phyloP scores from a whole-genome alignment of 106 monocot genomes.

The Dactylorhiza incarnata region DNA sequence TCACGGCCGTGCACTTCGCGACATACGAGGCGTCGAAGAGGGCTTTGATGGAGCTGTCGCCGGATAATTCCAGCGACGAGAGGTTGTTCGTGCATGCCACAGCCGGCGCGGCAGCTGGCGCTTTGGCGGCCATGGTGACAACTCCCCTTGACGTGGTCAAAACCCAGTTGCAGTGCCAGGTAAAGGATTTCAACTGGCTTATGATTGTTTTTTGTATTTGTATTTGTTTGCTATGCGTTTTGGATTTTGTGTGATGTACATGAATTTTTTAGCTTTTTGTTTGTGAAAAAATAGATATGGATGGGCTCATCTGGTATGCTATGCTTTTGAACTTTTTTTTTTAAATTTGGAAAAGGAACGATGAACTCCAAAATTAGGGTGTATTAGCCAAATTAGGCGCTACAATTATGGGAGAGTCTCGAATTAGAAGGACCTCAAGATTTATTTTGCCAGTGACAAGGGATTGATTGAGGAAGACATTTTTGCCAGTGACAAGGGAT shows the following conservation, averaged over 20 bases:
- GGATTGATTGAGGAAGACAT: background rate
- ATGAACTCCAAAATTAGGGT: background rate
- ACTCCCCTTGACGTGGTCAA: slow-evolving; percentile 93
- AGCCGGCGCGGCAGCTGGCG: slow-evolving; percentile 79
- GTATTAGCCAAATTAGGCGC: background rate
- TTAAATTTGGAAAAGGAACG: background rate
- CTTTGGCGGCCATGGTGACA: slow-evolving; percentile 68
- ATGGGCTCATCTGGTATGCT: background rate
- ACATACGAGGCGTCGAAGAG: slow-evolving; percentile 91
- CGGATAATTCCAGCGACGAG: slow-evolving; percentile 42
- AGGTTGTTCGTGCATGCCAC: slow-evolving; percentile 70
- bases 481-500: too few species aligned
- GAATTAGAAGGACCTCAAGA: background rate
- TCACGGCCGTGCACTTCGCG: slow-evolving; percentile 87
- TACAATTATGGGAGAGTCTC: background rate
- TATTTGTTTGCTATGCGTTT: too few species aligned
- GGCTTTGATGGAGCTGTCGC: slow-evolving; percentile 38
- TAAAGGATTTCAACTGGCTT: slow-evolving; percentile 4
- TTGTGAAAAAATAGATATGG: too few species aligned
- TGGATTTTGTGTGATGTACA: too few species aligned
- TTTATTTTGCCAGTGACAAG: background rate
- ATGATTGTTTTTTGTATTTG: background rate
- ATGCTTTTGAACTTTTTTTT: background rate
- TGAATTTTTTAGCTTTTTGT: too few species aligned
- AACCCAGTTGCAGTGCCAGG: slow-evolving; percentile 96